Percentiles rank a stretch among this genome's conserved stretches.
Evolutionary conservation across 495 filamentous ascomycete species (phyloP).

Genomic region (Neurospora sublineolata): DNA sequence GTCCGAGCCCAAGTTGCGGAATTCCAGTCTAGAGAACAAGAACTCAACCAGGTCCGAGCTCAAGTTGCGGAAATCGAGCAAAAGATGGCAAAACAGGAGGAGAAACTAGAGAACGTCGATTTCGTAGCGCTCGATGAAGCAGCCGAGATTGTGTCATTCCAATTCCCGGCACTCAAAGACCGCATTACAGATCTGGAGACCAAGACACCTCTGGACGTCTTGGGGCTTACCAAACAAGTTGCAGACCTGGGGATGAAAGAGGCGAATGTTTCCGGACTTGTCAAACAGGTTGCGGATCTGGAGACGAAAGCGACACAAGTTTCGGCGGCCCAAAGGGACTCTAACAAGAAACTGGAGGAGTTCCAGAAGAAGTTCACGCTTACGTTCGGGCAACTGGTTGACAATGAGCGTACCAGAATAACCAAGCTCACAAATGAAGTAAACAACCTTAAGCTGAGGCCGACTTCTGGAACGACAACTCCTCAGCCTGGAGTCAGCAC

Average conservation of each 20-base stretch:
- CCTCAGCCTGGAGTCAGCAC: background rate
- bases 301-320: background rate
- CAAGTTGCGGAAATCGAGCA: background rate
- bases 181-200: background rate
- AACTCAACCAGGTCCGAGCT: background rate
- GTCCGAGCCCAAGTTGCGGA: background rate
- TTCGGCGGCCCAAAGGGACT: background rate
- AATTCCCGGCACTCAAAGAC: background rate
- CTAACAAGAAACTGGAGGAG: background rate
- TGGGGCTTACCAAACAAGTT: background rate
- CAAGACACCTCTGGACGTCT: background rate
- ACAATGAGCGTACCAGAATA: background rate
- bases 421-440: background rate
- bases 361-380: background rate
- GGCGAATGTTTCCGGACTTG: background rate
- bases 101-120: conserved; percentile 5
- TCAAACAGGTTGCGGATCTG: background rate
- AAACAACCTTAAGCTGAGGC: background rate
- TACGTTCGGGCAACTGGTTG: background rate
- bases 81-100: conserved; percentile 2
- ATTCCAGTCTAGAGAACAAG: background rate
- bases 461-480: background rate
- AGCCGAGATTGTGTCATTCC: conserved; percentile 2
- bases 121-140: conserved; percentile 1
- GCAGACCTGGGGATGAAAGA: background rate